phyloP scores from a whole-genome alignment of 2,329 filamentous ascomycete genomes.

The Ophiocordyceps camponoti-saundersi region DNA sequence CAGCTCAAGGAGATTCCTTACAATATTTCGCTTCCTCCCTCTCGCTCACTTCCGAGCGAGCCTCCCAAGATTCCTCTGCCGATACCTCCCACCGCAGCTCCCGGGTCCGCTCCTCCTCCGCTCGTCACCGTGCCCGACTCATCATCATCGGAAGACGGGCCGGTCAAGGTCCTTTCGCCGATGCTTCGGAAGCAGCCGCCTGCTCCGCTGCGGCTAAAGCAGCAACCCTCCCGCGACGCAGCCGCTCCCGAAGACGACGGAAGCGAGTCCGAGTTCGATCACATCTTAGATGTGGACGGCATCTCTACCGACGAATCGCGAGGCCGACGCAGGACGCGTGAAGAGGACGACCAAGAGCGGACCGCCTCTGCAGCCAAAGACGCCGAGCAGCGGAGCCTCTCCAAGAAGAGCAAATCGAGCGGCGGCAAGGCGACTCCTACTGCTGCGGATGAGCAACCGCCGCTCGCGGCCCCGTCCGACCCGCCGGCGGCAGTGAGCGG shows the following conservation, averaged over 20 bases:
- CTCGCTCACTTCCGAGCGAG: constrained; percentile 33
- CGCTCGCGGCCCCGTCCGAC: constrained; percentile 15
- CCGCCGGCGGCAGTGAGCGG: constrained; percentile 19
- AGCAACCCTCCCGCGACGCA: constrained; percentile 8
- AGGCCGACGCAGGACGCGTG: constrained; percentile 67
- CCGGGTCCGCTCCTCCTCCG: constrained; percentile 14
- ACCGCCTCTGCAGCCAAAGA: constrained; percentile 51
- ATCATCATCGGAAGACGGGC: constrained; percentile 24
- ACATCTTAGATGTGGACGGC: constrained; percentile 54
- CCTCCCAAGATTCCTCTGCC: constrained; percentile 36
- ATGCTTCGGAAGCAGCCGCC: constrained; percentile 63
- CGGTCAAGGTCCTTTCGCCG: constrained; percentile 39
- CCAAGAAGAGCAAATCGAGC: constrained; percentile 49
- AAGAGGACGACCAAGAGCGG: constrained; percentile 70
- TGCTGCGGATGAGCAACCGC: constrained; percentile 15
- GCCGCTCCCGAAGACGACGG: constrained; percentile 36
- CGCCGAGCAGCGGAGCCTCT: constrained; percentile 52
- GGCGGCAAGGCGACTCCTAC: constrained; percentile 7
- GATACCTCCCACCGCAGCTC: constrained; percentile 20
- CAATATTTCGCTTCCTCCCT: constrained; percentile 35
- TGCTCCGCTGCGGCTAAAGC: constrained; percentile 56
- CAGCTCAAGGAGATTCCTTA: constrained; percentile 29
- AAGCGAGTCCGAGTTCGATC: constrained; percentile 71
- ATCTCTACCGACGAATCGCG: constrained; percentile 41
- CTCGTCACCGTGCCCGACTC: constrained; percentile 24